phyloP scores from a whole-genome alignment of 192 early-diverging fungal species.

The Mortierella alpina region DNA sequence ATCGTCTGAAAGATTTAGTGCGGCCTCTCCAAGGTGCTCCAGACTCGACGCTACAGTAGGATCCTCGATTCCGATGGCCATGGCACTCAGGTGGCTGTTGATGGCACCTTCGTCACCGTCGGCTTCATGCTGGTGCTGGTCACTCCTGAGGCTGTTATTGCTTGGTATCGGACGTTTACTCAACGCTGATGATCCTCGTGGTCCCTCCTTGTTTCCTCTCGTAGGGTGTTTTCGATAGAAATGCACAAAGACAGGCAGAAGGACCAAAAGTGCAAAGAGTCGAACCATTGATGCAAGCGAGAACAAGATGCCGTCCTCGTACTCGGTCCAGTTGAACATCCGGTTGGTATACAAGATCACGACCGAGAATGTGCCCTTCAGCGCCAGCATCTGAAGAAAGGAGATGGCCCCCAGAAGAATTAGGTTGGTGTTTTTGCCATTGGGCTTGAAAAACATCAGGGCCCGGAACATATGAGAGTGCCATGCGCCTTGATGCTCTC shows the following conservation, averaged over 20 bases:
- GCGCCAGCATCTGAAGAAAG: constrained; percentile 25
- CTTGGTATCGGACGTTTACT: background rate
- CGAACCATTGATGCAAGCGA: constrained; percentile 30
- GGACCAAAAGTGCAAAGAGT: constrained; percentile 34
- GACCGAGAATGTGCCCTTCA: constrained; percentile 38
- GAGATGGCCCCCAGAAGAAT: constrained; percentile 34
- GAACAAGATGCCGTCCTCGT: constrained; percentile 55
- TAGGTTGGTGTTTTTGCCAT: constrained; percentile 29
- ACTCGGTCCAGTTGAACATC: constrained; percentile 58
- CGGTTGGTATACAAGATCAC: constrained; percentile 58
- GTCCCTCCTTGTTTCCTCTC: background rate
- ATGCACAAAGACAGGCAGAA: constrained; percentile 49
- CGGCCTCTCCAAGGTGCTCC: constrained; percentile 40
- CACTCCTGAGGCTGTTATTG: background rate
- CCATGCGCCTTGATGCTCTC: constrained; percentile 6
- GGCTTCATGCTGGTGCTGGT: background rate
- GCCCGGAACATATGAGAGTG: constrained; percentile 18
- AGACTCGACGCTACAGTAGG: constrained; percentile 24
- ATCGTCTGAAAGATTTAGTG: constrained; percentile 30
- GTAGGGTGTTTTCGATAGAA: constrained; percentile 27
- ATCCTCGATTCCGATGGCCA: constrained; percentile 11
- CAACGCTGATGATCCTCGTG: background rate
- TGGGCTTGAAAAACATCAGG: constrained; percentile 24
- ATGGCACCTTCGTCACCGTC: background rate
- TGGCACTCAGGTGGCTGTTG: background rate